A percentile compares a stretch with the other conserved stretches of the same genome.
These are phyloP conservation scores for Starmera stellimalicola DNA, from an alignment of 1,139 yeast genomes.

Conservation along the genomic window DNA sequence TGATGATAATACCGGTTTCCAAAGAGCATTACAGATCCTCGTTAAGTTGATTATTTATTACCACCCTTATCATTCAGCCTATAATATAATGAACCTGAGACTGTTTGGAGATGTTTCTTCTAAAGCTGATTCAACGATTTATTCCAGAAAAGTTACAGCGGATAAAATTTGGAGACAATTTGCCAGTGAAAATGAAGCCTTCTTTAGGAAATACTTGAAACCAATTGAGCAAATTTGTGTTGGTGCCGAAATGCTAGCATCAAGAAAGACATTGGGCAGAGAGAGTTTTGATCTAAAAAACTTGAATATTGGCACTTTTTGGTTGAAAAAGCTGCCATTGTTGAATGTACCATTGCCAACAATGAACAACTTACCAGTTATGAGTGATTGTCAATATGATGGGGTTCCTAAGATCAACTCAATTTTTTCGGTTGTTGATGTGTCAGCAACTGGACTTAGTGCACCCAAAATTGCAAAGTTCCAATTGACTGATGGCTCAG, in stretches of 20 bases:
- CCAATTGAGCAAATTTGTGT: conserved; percentile 43
- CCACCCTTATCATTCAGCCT: conserved; percentile 76
- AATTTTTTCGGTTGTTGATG: conserved; percentile 36
- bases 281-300: conserved; percentile 30
- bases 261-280: conserved; percentile 27
- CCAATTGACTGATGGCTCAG: conserved; percentile 44
- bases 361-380: conserved; percentile 27
- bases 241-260: conserved; percentile 43
- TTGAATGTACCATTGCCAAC: conserved; percentile 65
- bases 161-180: conserved; percentile 34
- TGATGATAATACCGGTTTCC: conserved; percentile 42
- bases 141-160: conserved; percentile 44
- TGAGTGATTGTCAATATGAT: conserved; percentile 33
- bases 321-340: conserved; percentile 43
- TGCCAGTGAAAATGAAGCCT: conserved; percentile 14
- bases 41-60: conserved; percentile 41
- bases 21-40: conserved; percentile 39
- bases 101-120: conserved; percentile 29
- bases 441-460: conserved; percentile 79
- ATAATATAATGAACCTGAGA: conserved; percentile 51
- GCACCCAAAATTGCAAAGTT: conserved; percentile 70
- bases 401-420: conserved; percentile 37
- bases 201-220: conserved; percentile 21
- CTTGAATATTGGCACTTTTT: conserved; percentile 37
- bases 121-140: conserved; percentile 27